Base-by-base conservation (phyloP, 2,329 filamentous ascomycete species). In the Cercospora citrullina region DNA sequence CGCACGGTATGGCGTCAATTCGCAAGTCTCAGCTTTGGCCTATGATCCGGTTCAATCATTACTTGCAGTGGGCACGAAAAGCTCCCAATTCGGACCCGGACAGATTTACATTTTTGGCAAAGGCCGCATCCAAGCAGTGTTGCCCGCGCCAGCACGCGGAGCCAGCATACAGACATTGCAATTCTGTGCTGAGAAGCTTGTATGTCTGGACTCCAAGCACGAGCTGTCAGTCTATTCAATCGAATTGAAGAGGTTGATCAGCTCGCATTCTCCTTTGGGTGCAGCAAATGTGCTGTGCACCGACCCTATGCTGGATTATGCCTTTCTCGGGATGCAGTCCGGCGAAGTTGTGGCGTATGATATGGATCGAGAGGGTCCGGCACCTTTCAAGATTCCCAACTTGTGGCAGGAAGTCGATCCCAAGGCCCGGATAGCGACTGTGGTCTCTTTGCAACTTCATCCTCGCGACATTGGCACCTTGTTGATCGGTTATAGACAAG, bases 41-140 rank as follows among this genome's bases (percentile, higher is more conserved):
- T 98, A 96, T 82, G 94, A 98, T 73, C 94, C 95, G 1, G 86
- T 97, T 12, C 95, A 99, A 78, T 97, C 94, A 30, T 88, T 99
- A 66, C 86, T 99, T 62, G 95, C 95, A 51, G 88, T 98, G 71
- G 95, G 93, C 68, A 99, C 95, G 51, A 91, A 89, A 77, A 91
- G 96, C 80, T 93, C 91, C 72, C 89, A 91, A 75, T 96, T 92
- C 77, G 93, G 93, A 68, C 87, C 88, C 36, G 94, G 94, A 26
- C 90, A 94, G 78, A 91, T 99, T 77, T 96, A 96, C 80, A 83
- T 99, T 73, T 90, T 95, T 78, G 95, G 95, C 53, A 91, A 92
- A 78, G 87, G 87, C 66, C 88, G 95, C 68, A 91, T 98, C 63
- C 88, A 90, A 72, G 91, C 91, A 74, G 87, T 89, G 68, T 87